phyloP scores from a whole-genome alignment of 2,329 filamentous ascomycete genomes.

The Ophiostoma sp. region DNA sequence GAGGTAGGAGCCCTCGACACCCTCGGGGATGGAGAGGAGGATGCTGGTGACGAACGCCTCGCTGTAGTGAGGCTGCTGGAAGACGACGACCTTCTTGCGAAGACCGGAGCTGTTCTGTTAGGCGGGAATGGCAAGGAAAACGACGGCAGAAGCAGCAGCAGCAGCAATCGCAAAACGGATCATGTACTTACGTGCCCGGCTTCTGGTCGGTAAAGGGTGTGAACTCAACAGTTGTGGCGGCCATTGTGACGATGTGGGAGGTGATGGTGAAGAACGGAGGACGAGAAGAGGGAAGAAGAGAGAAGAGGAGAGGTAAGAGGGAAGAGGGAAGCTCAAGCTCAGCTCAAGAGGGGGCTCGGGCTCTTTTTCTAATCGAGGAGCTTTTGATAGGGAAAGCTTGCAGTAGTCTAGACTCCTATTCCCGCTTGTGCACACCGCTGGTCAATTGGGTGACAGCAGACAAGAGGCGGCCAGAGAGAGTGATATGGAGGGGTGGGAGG shows the following conservation, averaged over 20 bases:
- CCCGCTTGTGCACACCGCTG: constrained; percentile 8
- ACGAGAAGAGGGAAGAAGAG: neutral
- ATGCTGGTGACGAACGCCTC: constrained; percentile 94
- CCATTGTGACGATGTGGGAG: constrained; percentile 47
- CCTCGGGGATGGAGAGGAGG: constrained; percentile 92
- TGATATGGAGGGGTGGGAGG: constrained; percentile 15
- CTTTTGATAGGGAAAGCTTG: constrained; percentile 7
- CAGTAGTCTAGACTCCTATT: neutral
- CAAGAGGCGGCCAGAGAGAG: neutral
- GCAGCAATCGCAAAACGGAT: neutral
- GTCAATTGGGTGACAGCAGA: constrained; percentile 6
- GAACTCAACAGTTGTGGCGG: constrained; percentile 69
- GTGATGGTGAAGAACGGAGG: neutral
- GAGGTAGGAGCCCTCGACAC: constrained; percentile 76
- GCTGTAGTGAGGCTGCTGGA: constrained; percentile 92
- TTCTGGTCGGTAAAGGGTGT: constrained; percentile 93
- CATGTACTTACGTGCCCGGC: constrained; percentile 85
- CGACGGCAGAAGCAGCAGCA: neutral
- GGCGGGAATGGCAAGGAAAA: neutral
- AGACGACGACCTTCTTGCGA: constrained; percentile 97
- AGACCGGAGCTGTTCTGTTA: constrained; percentile 70
- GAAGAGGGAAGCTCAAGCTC: neutral
- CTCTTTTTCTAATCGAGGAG: constrained; percentile 1
- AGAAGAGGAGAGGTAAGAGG: constrained; percentile 7
- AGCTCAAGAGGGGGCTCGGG: constrained; percentile 11